These are phyloP conservation scores for sweet orange (Citrus sinensis) DNA, from an alignment of 345 rosid species.

Conservation along the genomic window DVS_A1.0 CM039166.1:9836501-9837000, in stretches of 20 bases:
- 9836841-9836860: slow-evolving; percentile 83
- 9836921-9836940: slow-evolving; percentile 22
- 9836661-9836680: no score
- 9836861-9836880: slow-evolving; percentile 40
- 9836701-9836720: no score
- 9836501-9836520: background rate
- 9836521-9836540: background rate
- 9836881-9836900: slow-evolving; percentile 32
- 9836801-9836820: background rate
- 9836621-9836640: no score
- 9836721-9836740: no score
- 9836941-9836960: slow-evolving; percentile 24
- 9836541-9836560: background rate
- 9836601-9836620: no score
- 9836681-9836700: no score
- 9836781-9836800: background rate
- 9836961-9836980: slow-evolving; percentile 17
- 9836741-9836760: no score
- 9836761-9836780: no score
- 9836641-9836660: no score
- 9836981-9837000: slow-evolving; percentile 31
- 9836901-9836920: slow-evolving; percentile 29
- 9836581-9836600: no score
- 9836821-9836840: background rate
- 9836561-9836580: no score